A percentile compares a stretch with the other conserved stretches of the same genome.
phyloP scores from a whole-genome alignment of 1,284 basidiomycete species.

The Microstroma glucosiphilum region DNA sequence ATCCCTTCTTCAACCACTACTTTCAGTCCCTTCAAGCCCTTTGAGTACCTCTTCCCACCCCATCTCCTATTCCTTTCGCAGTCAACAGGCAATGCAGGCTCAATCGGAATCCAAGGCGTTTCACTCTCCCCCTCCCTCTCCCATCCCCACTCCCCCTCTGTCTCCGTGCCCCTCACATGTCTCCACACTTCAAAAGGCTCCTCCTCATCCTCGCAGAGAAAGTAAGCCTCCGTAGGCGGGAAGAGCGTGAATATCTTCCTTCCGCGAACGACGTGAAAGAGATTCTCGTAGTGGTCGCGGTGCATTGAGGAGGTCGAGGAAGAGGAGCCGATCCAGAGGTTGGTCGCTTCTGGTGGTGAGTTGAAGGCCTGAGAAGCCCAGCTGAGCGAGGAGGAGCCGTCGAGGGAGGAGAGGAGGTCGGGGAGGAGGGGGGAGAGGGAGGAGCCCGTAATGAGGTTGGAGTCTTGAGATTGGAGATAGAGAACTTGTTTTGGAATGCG shows the following conservation, averaged over 20 bases:
- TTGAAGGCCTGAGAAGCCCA: conserved; percentile 39
- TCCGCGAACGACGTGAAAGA: conserved; percentile 38
- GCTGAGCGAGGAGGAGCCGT: background rate
- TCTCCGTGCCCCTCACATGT: background rate
- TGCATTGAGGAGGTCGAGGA: conserved; percentile 23
- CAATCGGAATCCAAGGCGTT: conserved; percentile 42
- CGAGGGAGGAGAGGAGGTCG: conserved; percentile 16
- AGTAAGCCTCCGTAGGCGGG: conserved; percentile 31
- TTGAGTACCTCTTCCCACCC: conserved; percentile 17
- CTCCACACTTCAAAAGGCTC: background rate
- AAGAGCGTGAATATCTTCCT: conserved; percentile 40
- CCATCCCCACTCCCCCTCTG: background rate
- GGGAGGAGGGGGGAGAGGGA: conserved; percentile 26
- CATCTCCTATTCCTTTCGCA: conserved; percentile 23
- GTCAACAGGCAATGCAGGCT: conserved; percentile 25
- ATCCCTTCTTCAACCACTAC: conserved; percentile 35
- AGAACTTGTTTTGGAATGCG: background rate
- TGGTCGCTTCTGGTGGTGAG: conserved; percentile 33
- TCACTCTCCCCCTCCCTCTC: no score
- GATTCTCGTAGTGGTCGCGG: conserved; percentile 44
- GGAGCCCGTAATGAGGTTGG: conserved; percentile 26
- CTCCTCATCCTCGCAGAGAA: conserved; percentile 25
- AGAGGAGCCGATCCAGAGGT: conserved; percentile 40
- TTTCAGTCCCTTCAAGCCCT: conserved; percentile 28
- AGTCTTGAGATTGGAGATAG: conserved; percentile 43